A percentile compares a stretch with the other conserved stretches of the same genome.
Conservation (phyloP, 2,329 filamentous ascomycete genomes). For the Aspergillus candidus region DNA sequence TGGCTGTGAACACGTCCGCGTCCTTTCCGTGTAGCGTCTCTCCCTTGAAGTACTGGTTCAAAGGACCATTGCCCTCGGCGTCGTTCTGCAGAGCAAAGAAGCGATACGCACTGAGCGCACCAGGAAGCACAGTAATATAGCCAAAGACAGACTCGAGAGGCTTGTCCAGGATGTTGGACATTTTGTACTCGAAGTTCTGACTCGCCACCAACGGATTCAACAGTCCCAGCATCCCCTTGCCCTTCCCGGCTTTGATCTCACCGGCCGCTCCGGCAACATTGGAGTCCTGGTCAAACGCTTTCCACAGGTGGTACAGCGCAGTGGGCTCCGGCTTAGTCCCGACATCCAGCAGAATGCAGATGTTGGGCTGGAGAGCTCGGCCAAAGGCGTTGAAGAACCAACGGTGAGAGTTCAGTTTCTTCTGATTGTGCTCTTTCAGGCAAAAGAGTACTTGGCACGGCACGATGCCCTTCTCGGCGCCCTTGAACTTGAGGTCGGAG, state of each 20-base stretch:
- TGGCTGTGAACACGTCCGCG: constrained; percentile 94
- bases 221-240: constrained; percentile 71
- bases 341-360: constrained; percentile 94
- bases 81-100: constrained; percentile 97
- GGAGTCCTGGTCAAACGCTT: constrained; percentile 95
- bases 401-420: constrained; percentile 95
- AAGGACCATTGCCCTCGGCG: constrained; percentile 84
- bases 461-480: constrained; percentile 96
- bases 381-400: constrained; percentile 99
- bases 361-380: constrained; percentile 83
- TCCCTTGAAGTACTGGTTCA: constrained; percentile 99
- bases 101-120: constrained; percentile 88
- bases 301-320: constrained; percentile 97
- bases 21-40: constrained; percentile 94
- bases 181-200: constrained; percentile 99
- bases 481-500: constrained; percentile 95
- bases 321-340: constrained; percentile 85
- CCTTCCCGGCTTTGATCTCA: constrained; percentile 96
- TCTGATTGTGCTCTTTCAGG: constrained; percentile 93
- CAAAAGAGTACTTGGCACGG: constrained; percentile 98
- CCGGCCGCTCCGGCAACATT: constrained; percentile 95
- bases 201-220: constrained; percentile 92
- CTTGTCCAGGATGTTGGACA: constrained; percentile 98
- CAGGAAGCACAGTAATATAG: constrained; percentile 94
- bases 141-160: constrained; percentile 95